Base-by-base conservation (phyloP, 306 rosid genomes). In the Arachis hypogaea region DNA sequence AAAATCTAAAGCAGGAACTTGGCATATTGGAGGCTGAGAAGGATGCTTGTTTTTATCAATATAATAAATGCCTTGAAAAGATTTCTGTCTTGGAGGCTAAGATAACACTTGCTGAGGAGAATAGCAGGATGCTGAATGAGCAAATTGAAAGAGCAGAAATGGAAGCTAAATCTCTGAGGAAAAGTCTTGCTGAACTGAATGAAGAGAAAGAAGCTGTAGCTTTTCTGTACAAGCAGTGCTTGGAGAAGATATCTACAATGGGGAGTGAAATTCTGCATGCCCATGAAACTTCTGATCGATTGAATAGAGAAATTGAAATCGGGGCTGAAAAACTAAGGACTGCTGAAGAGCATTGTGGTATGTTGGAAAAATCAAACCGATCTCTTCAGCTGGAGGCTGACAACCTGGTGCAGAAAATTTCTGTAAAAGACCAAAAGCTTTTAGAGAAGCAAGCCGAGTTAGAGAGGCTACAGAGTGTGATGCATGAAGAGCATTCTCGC, bases 341-440 rank as follows among this genome's bases (percentile, higher is more conserved):
- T 76, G 74, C 88, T 2, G 91, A 88, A 86, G 86, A 83, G 62
- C 83, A 88, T 44, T 82, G 88, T 78, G 82, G 65, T 59, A 41
- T 47, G 65, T 79, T 92, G 88, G 96, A 86, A 87, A 71, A 76
- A 73, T 87, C 98, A 12, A 95, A 95, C 63, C 88, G 57, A 30
- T 88, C 89, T 69, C 92, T 95, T 60, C 88, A 12, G 61, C 77
- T 75, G 45, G 93, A 92, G 73, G 97, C 98, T 43, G 83, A 82
- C 57, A 80, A 82, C 66, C 89, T 95, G 73, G 73, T 86, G 82
- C 86, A 81, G 77, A 86, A 87, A 82, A 95, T 95, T 79, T 84
- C 82, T 51, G 18, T 81, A 30, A 92, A 88, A 80, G 98, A 95
- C 69, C 90, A 77, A 55, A 86, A 92, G 79, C 98, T 95, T 84